Evolutionary conservation across 345 rosid species (phyloP), one percentile per base, ranked within the genome.

Genomic region (Eucalyptus shirleyi): DNA sequence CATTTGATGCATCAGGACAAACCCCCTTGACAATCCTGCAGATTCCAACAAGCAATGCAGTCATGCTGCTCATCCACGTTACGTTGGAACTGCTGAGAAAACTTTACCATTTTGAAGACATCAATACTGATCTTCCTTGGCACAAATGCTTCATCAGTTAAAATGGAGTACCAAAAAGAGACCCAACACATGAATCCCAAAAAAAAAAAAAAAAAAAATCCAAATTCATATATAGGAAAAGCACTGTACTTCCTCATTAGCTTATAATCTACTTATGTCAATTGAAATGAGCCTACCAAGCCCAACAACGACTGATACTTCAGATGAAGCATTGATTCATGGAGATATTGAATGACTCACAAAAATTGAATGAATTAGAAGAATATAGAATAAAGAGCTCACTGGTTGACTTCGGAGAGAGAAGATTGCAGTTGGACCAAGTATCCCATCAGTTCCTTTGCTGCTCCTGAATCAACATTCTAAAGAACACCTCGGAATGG

Each of bases 401-500:
- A 96, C 99, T 94, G 91, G 86, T 97, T 98, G 89, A 96, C 95
- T 94, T 94, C 97, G 30, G 93, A 83, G 88, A 98, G 93, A 60
- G 96, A 93, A 90, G 99, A 96, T 72, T 97, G 97, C 94, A 96
- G 88, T 72, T 96, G 95, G 91, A 98, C 97, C 95, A 98, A 93
- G 92, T 95, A 89, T 67, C 94, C 95, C 99, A 97, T 97, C 87
- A 97, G 92, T 85, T 97, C 97, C 95, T 97, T 98, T 42, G 99
- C 99, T 80, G 97, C 97, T 87, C 92, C 96, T 88, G 99, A 96
- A 91, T 97, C 99, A 89, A 98, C 99, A 92, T 98, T 98, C 99
- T 98, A 90, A 65, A 65, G 34, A 65, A 62, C 77, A 65, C 77
- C 45, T 65, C 34, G 77, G 34, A 65, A 65, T 34, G 77, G 77